Base-by-base conservation (phyloP, 352 stramenopile species). In the Globisporangium rhizosaccharum region DNA sequence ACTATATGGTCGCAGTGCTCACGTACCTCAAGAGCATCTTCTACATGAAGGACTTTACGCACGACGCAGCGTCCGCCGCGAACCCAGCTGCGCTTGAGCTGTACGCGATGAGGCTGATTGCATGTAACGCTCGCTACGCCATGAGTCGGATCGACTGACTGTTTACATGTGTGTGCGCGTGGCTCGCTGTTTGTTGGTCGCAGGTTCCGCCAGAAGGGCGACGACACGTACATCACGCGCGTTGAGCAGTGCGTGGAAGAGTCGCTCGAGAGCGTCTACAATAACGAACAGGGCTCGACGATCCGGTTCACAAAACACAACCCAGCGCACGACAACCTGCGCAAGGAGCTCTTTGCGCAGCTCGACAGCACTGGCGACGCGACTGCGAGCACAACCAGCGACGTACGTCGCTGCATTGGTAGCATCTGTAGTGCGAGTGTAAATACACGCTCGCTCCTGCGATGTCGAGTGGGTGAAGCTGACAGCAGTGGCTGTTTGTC, bases 11-110 rank as follows among this genome's bases (percentile, higher is more conserved):
- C 10, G 97, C 91, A 12, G 92, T 97, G 44, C 76, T 99, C 44
- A 98, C 95, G 2, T 98, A 97, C 74, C 72, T 99, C 48, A 99
- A 99, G 73, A 97, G 96, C 59, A 97, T 98, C 60, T 99, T 99
- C 80, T 99, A 98, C 78, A 91, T 97, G 71, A 98, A 98, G 67
- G 89, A 97, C 56, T 98, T 98, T 57, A 67, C 77, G 18, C 59
- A 72, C 41, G 52, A 66, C 36, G 52, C 58, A 9, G 65, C 69
- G 36, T 41, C 51, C 1, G 76, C 88, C 18, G 91, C 92, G 12
- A 97, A 98, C 62, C 61, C 72, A 5, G 76, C 82, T 4, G 94
- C 96, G 1, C 77, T 96, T 33, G 72, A 90, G 36, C 78, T 98
- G 72, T 96, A 80, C 51, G 80, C 76, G 36, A 17, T 9, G 42